Evolutionary conservation across 2,329 filamentous ascomycete genomes (phyloP).

Genomic region (Pseudogymnoascus sp.): DNA sequence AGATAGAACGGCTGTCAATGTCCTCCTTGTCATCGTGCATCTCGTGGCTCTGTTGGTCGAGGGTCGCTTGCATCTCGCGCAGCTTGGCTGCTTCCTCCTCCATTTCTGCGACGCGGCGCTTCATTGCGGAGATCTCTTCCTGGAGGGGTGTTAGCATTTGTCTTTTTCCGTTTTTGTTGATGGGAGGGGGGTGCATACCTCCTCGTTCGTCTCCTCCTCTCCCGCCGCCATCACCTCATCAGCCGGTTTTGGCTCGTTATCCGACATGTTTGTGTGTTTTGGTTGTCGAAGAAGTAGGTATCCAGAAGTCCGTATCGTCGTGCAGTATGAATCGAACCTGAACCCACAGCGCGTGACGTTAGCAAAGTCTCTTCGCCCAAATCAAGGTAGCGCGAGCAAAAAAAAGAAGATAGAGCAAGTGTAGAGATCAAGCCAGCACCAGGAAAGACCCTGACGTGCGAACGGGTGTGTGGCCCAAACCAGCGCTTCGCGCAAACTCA

Average conservation of each 20-base stretch:
- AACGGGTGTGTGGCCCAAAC: neutral
- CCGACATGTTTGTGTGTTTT: conserved; percentile 22
- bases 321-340: neutral
- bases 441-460: neutral
- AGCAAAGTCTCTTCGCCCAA: neutral
- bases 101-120: conserved; percentile 79
- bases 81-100: conserved; percentile 81
- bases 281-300: neutral
- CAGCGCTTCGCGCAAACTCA: neutral
- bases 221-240: conserved; percentile 21
- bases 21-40: conserved; percentile 91
- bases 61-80: conserved; percentile 73
- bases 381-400: neutral
- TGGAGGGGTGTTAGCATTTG: conserved; percentile 22
- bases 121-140: conserved; percentile 83
- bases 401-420: neutral
- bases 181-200: conserved; percentile 19
- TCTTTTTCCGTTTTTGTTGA: neutral
- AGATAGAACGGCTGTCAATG: conserved; percentile 89
- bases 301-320: neutral
- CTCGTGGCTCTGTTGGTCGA: conserved; percentile 78
- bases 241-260: conserved; percentile 21
- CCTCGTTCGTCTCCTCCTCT: conserved; percentile 27
- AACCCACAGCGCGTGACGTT: neutral
- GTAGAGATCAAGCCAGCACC: neutral